Percentiles rank a stretch among this genome's conserved stretches.
These are phyloP conservation scores for Fusarium mexicanum DNA, from an alignment of 2,329 filamentous ascomycete species.

Conservation along the genomic window DNA sequence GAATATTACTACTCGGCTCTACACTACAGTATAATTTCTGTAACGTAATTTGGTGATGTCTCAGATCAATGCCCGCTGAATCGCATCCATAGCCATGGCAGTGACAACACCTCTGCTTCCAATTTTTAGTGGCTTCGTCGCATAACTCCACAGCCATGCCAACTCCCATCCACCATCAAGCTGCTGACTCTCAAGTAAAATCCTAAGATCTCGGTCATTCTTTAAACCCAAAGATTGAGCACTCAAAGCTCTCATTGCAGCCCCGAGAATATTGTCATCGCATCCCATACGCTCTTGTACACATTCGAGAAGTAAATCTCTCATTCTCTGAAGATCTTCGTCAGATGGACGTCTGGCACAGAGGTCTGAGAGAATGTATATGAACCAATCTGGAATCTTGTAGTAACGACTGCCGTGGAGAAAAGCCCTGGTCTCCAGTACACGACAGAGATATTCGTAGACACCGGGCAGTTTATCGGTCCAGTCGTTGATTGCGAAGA, in stretches of 20 bases:
- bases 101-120: conserved; percentile 3
- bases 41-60: too few relatives aligned
- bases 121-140: neutral
- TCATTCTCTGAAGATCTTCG: too few relatives aligned
- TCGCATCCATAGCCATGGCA: conserved; percentile 10
- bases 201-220: neutral
- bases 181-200: neutral
- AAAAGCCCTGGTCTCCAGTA: too few relatives aligned
- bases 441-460: too few relatives aligned
- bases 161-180: conserved; percentile 3
- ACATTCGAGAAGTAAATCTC: neutral
- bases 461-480: too few relatives aligned
- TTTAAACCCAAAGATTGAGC: neutral
- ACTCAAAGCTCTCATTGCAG: neutral
- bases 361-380: too few relatives aligned
- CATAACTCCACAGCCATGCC: neutral
- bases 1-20: accelerated
- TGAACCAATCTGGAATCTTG: too few relatives aligned
- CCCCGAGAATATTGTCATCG: neutral
- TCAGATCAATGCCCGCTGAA: neutral
- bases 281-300: neutral
- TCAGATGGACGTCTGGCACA: too few relatives aligned
- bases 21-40: accelerated
- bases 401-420: too few relatives aligned
- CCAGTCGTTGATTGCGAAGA: too few relatives aligned